Percentiles rank a stretch among this genome's conserved stretches.
These are phyloP conservation scores for Pilaira anomala DNA, from an alignment of 192 early-diverging fungal species.

Conservation along the genomic window DNA sequence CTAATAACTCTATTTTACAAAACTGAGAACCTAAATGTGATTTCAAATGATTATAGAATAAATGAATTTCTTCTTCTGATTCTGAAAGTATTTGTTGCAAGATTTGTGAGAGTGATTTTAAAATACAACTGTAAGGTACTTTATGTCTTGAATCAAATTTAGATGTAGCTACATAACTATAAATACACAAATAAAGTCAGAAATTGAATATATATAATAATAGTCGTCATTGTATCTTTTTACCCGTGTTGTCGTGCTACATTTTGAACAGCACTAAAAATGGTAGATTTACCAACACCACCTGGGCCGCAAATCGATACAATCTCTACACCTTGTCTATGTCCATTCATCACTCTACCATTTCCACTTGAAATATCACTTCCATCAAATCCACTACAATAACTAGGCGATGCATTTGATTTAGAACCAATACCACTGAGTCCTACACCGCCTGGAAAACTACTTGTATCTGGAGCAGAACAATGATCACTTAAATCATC, in stretches of 20 bases:
- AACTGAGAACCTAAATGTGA: constrained; percentile 17
- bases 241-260: constrained; percentile 31
- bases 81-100: constrained; percentile 35
- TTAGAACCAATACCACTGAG: not conserved
- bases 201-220: not conserved
- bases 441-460: no score
- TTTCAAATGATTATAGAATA: constrained; percentile 20
- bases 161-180: constrained; percentile 26
- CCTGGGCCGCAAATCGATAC: constrained; percentile 28
- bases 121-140: constrained; percentile 31
- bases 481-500: not conserved
- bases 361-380: constrained; percentile 25
- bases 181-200: not conserved
- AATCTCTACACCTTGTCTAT: constrained; percentile 17
- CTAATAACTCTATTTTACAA: constrained; percentile 18
- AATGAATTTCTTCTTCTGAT: constrained; percentile 24
- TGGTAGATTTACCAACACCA: constrained; percentile 32
- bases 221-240: not conserved
- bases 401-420: constrained; percentile 16
- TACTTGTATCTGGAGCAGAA: not conserved
- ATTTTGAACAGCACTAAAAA: constrained; percentile 28
- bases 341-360: not conserved
- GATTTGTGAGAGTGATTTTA: constrained; percentile 30
- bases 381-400: constrained; percentile 9
- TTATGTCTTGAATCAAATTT: constrained; percentile 33